Evolutionary conservation across 345 rosid species (phyloP), one percentile per base, ranked within the genome.

Genomic region (Salix viminalis): DNA sequence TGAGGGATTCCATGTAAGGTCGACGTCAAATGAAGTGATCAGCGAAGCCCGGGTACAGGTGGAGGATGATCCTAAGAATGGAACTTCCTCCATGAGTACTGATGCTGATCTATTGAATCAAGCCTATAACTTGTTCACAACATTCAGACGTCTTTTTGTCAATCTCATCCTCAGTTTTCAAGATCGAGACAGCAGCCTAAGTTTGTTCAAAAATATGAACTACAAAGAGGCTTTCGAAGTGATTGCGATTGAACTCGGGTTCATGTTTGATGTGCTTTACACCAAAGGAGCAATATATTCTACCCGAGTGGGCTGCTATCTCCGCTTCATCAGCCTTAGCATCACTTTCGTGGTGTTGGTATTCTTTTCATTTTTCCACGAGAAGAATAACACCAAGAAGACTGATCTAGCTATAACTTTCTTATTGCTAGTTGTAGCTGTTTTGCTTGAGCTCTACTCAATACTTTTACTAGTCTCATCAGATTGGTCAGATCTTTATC

Each of bases 271-370:
- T 60, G 32, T 71, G 74, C 74, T 87, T 21, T 85, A 83, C 79
- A 90, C 89, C 75, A 90, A 90, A 80, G 85, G 81, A 13, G 58
- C 68, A 1, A 34, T 89, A 36, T 69, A 81, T 3, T 76, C 71
- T 36, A 36, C 75, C 36, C 1, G 9, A 28, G 34, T 4, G 9
- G 86, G 88, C 46, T 50, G 39, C 32, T n/a, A 19, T 70, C 78
- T 82, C 60, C 84, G 90, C 7, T 15, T 39, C 60, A 62, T 84
- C 71, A 76, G 44, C 41, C 64, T 80, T 19, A 18, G 62, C 2
- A 72, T 12, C 32, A 65, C 79, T 21, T 26, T 71, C 48, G 56
- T 56, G 0, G 79, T 79, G 14, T 13, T 82, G 18, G 41, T 80
- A 26, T 14, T 71, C 54, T 86, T 67, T 28, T 71, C 56, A 13